These are phyloP conservation scores for Apiotrichum porosum DNA, from an alignment of 1,284 basidiomycete species.

Conservation along the genomic window DNA sequence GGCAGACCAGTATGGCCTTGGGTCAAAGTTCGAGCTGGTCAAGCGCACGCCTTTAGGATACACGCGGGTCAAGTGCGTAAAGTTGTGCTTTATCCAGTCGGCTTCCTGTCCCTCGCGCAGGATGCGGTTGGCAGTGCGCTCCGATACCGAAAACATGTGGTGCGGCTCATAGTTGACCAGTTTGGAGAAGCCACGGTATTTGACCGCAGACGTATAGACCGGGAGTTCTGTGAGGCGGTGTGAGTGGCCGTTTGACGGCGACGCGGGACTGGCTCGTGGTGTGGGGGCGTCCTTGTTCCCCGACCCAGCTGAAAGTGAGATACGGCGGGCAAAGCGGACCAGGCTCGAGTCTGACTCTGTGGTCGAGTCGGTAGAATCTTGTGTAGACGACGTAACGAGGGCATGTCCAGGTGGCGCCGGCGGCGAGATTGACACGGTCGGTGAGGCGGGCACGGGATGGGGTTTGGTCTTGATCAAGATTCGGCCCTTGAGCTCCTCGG, in stretches of 20 bases:
- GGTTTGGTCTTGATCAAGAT: slow-evolving; percentile 73
- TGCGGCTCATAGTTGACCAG: slow-evolving; percentile 79
- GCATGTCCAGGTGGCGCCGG: neutral
- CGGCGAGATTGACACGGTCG: neutral
- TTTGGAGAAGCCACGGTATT: slow-evolving; percentile 87
- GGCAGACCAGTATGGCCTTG: slow-evolving; percentile 81
- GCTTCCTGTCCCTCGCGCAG: slow-evolving; percentile 52
- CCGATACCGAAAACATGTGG: slow-evolving; percentile 91
- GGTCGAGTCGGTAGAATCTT: slow-evolving; percentile 30
- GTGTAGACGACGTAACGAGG: neutral
- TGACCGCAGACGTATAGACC: slow-evolving; percentile 94
- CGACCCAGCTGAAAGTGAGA: slow-evolving; percentile 18
- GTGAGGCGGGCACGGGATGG: neutral
- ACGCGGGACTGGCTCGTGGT: neutral
- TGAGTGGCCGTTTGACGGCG: slow-evolving; percentile 50
- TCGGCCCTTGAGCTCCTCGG: slow-evolving; percentile 72
- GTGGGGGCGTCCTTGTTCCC: slow-evolving; percentile 6
- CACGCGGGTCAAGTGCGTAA: slow-evolving; percentile 75
- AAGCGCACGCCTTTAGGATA: slow-evolving; percentile 84
- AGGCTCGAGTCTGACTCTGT: slow-evolving; percentile 44
- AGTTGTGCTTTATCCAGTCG: slow-evolving; percentile 85
- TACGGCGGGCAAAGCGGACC: slow-evolving; percentile 28
- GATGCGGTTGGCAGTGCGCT: slow-evolving; percentile 62
- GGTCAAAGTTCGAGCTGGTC: slow-evolving; percentile 82
- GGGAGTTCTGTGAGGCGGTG: slow-evolving; percentile 67